Evolutionary conservation across 805 yeast genomes (phyloP).

Genomic region (Candida tallmaniae): DNA sequence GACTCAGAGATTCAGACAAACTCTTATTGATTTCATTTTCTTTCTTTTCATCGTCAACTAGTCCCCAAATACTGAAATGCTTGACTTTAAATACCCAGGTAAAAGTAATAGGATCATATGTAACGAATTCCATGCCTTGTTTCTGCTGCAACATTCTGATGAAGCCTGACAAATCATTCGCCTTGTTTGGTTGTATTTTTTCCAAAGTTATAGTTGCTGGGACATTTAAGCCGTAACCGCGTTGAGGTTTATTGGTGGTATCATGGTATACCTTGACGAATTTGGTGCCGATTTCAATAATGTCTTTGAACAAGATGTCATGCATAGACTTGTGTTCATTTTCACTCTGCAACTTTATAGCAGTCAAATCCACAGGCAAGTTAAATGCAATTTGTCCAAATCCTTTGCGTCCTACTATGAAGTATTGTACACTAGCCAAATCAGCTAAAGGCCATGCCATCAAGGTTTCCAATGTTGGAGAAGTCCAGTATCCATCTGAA

Average conservation of each 20-base stretch:
- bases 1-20: slow-evolving; percentile 12
- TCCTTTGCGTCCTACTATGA: slow-evolving; percentile 64
- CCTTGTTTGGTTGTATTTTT: slow-evolving; percentile 49
- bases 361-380: slow-evolving; percentile 64
- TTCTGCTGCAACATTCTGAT: slow-evolving; percentile 47
- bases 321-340: slow-evolving; percentile 33
- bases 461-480: slow-evolving; percentile 56
- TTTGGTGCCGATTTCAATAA: slow-evolving; percentile 40
- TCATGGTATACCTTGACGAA: slow-evolving; percentile 63
- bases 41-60: slow-evolving; percentile 48
- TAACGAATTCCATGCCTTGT: slow-evolving; percentile 72
- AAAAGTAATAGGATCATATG: slow-evolving; percentile 72
- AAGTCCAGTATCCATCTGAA: slow-evolving; percentile 60
- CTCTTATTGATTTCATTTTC: background rate
- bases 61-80: slow-evolving; percentile 95
- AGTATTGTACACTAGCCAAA: slow-evolving; percentile 53
- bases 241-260: slow-evolving; percentile 47
- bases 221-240: slow-evolving; percentile 68
- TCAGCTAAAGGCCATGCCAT: slow-evolving; percentile 40
- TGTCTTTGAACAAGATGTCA: slow-evolving; percentile 34
- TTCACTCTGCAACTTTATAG: slow-evolving; percentile 38
- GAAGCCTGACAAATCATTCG: slow-evolving; percentile 39
- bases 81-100: slow-evolving; percentile 78
- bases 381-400: slow-evolving; percentile 65
- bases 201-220: slow-evolving; percentile 73